Conservation (phyloP, 2,329 filamentous ascomycete species). For the Aspergillus novofumigatus region DNA sequence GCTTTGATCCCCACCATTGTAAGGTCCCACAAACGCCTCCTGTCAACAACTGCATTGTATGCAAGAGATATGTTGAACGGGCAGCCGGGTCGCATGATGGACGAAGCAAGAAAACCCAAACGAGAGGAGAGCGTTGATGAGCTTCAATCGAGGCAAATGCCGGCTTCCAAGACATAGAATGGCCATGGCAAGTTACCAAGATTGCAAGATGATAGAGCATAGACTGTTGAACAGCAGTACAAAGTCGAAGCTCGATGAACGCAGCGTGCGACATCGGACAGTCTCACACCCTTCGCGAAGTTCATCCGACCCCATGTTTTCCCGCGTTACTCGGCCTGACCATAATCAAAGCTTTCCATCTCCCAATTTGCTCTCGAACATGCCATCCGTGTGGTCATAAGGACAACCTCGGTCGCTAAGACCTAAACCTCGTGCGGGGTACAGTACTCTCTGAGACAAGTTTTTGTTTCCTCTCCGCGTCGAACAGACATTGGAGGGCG, state of each 20-base stretch:
- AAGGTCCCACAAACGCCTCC: constrained; percentile 63
- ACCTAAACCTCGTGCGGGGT: constrained; percentile 62
- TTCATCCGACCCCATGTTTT: constrained; percentile 6
- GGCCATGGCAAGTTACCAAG: background rate
- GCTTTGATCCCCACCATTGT: constrained; percentile 91
- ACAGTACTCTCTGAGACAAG: constrained; percentile 84
- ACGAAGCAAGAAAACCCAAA: constrained; percentile 5
- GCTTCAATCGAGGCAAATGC: constrained; percentile 2
- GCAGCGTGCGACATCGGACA: constrained; percentile 6
- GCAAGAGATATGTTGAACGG: background rate
- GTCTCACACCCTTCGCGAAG: constrained; percentile 11
- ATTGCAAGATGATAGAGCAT: background rate
- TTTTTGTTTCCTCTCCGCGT: constrained; percentile 84
- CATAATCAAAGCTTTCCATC: constrained; percentile 13
- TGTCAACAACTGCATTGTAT: constrained; percentile 9
- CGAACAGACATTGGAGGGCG: constrained; percentile 55
- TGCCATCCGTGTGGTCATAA: constrained; percentile 12
- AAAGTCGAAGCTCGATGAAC: constrained; percentile 10
- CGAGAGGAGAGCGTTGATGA: constrained; percentile 8
- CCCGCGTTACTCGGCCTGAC: constrained; percentile 8
- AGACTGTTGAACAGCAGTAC: constrained; percentile 13
- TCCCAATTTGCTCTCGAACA: constrained; percentile 24
- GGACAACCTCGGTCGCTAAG: constrained; percentile 8
- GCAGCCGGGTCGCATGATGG: background rate
- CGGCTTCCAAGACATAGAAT: background rate